phyloP scores from a whole-genome alignment of 495 filamentous ascomycete genomes.

The Viridothelium virens region DNA sequence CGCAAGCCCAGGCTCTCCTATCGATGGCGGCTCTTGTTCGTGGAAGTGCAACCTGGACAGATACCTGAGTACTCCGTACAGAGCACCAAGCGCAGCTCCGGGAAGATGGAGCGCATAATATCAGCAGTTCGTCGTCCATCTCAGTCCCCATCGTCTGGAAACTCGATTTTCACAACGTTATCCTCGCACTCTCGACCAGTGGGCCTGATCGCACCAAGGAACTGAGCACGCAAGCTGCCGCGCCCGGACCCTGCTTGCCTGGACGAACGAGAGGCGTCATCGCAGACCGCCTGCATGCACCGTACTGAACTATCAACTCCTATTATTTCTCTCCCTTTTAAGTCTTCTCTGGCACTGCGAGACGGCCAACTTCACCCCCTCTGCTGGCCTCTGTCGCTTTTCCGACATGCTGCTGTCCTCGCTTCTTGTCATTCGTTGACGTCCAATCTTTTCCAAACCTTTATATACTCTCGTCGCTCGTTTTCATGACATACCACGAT shows the following conservation, averaged over 20 bases:
- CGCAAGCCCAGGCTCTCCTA: background rate
- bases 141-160: background rate
- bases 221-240: background rate
- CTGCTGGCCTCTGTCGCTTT: slow-evolving; percentile 6
- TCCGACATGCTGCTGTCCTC: background rate
- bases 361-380: background rate
- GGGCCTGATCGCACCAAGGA: background rate
- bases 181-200: background rate
- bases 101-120: slow-evolving; percentile 1
- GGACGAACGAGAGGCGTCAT: background rate
- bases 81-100: background rate
- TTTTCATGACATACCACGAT: slow-evolving; percentile 8
- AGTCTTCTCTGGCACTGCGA: background rate
- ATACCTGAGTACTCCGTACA: background rate
- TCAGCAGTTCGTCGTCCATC: background rate
- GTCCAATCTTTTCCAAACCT: background rate
- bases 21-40: background rate
- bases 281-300: slow-evolving; percentile 6
- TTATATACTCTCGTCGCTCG: slow-evolving; percentile 8
- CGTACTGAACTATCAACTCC: slow-evolving; percentile 5
- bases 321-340: slow-evolving; percentile 5
- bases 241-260: background rate
- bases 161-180: background rate
- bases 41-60: background rate
- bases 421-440: slow-evolving; percentile 13